phyloP scores from a whole-genome alignment of 164 flowering plant species.

The Kalanchoe fedtschenkoi region DNA sequence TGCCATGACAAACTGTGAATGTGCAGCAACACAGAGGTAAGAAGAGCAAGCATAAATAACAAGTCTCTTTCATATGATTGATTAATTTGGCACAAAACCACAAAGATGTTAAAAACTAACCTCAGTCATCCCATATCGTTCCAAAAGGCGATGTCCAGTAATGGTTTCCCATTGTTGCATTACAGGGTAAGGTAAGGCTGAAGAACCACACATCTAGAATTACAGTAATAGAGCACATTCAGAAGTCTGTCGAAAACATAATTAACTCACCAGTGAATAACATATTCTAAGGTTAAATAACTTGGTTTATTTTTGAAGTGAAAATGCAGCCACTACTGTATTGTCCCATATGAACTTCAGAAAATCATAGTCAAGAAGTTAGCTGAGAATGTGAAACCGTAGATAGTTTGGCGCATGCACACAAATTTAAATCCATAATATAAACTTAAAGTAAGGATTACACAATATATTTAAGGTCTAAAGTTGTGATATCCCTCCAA shows the following conservation, averaged over 20 bases:
- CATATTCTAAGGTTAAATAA: too few relatives aligned
- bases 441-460: too few relatives aligned
- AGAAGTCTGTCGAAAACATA: background rate
- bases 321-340: too few relatives aligned
- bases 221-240: background rate
- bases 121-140: conserved; percentile 99
- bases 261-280: too few relatives aligned
- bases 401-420: too few relatives aligned
- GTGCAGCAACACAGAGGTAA: conserved; percentile 1
- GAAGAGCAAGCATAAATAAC: background rate
- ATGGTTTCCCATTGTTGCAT: conserved; percentile 94
- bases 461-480: too few relatives aligned
- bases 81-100: background rate
- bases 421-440: too few relatives aligned
- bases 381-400: too few relatives aligned
- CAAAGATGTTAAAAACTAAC: conserved; percentile 19
- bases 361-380: too few relatives aligned
- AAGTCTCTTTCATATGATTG: background rate
- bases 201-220: conserved; percentile 96
- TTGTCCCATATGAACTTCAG: too few relatives aligned
- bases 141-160: conserved; percentile 89
- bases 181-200: conserved; percentile 91
- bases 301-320: too few relatives aligned
- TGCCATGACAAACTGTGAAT: conserved; percentile 91
- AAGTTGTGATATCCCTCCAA: too few relatives aligned